phyloP scores from a whole-genome alignment of 2,329 filamentous ascomycete genomes.

The Trichophyton verrucosum region DNA sequence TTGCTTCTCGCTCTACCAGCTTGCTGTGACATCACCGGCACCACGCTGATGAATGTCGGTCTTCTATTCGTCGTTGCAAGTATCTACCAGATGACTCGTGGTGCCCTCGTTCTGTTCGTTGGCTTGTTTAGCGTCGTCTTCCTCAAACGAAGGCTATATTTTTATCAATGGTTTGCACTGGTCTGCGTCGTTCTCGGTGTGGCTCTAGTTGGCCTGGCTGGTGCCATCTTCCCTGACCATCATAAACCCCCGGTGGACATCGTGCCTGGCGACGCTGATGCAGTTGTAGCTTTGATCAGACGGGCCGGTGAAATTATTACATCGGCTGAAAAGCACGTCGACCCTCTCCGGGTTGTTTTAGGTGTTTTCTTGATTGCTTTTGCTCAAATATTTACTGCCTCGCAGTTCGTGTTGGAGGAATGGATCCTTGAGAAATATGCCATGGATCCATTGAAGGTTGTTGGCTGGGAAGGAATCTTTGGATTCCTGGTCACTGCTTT shows the following conservation, averaged over 20 bases:
- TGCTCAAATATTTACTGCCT: constrained; percentile 92
- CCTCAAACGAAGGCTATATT: constrained; percentile 60
- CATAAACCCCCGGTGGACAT: constrained; percentile 26
- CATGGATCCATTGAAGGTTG: constrained; percentile 77
- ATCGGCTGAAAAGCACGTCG: constrained; percentile 36
- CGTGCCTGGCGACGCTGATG: constrained; percentile 16
- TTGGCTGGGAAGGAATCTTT: constrained; percentile 93
- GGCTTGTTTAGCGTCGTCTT: constrained; percentile 91
- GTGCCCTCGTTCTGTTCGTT: constrained; percentile 88
- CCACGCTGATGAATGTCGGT: constrained; percentile 94
- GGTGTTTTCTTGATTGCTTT: constrained; percentile 84
- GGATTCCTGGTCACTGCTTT: constrained; percentile 69
- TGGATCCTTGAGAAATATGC: constrained; percentile 70
- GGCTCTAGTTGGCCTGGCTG: constrained; percentile 77
- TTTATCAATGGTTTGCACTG: constrained; percentile 90
- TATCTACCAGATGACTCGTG: constrained; percentile 97
- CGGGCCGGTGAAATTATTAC: constrained; percentile 33
- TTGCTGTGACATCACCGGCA: constrained; percentile 86
- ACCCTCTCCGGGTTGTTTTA: constrained; percentile 57
- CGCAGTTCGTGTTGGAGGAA: constrained; percentile 92
- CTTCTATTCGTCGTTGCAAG: constrained; percentile 86
- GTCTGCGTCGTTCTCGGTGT: constrained; percentile 80
- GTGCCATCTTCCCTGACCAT: constrained; percentile 62
- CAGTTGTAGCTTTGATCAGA: constrained; percentile 20
- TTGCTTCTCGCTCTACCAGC: constrained; percentile 71